Conservation (phyloP, 1,284 basidiomycete species). For the Cutaneotrichosporon daszewskae region DNA sequence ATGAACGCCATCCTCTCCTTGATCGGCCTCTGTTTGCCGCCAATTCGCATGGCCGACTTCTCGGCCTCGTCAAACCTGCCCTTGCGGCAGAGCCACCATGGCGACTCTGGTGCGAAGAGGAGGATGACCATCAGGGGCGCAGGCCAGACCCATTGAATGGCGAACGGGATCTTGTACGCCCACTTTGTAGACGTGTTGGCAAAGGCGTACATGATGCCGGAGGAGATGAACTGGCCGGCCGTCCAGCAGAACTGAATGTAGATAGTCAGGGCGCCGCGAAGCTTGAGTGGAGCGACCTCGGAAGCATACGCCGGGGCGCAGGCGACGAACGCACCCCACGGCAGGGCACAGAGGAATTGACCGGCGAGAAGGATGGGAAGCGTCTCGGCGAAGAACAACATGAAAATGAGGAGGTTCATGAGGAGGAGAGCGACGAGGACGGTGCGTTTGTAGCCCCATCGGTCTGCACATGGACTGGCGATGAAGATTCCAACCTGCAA, state of each 20-base stretch:
- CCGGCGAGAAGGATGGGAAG: constrained; percentile 22
- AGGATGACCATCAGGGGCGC: constrained; percentile 30
- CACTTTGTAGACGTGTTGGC: no score
- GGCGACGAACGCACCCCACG: constrained; percentile 27
- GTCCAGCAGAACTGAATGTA: not conserved
- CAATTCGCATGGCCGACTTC: no score
- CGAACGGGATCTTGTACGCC: not conserved
- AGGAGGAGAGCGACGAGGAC: constrained; percentile 22
- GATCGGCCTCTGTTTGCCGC: not conserved
- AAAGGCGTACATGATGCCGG: constrained; percentile 1
- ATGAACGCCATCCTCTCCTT: not conserved
- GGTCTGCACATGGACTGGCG: no score
- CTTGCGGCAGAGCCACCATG: constrained; percentile 37
- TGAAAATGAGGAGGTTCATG: constrained; percentile 25
- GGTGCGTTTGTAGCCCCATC: constrained; percentile 33
- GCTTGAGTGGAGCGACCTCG: constrained; percentile 28
- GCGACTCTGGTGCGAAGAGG: constrained; percentile 24
- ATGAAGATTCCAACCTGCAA: no score
- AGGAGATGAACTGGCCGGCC: not conserved
- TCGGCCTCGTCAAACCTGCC: constrained; percentile 25
- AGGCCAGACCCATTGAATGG: constrained; percentile 42
- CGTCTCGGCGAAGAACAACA: constrained; percentile 31
- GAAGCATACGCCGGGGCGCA: not conserved
- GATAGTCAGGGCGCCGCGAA: constrained; percentile 43
- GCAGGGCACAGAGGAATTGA: constrained; percentile 24